Base-by-base conservation (phyloP, 2,329 filamentous ascomycete genomes). In the Botryotinia convoluta region DNA sequence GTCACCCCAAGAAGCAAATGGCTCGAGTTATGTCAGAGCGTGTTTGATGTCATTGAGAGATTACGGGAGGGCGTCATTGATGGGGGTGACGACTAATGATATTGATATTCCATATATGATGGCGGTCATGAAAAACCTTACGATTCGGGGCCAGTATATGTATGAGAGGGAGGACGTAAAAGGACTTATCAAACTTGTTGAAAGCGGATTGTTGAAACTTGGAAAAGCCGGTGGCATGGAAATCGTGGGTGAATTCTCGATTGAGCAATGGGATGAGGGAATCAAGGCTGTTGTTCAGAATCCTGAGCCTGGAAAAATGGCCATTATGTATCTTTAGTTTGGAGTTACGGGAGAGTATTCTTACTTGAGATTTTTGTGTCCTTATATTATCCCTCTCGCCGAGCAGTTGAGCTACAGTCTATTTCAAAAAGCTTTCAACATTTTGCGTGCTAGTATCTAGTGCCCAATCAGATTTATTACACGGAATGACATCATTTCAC, bases 81-180 rank as follows among this genome's bases (percentile, higher is more conserved):
- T 82, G 82, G 81, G 81, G 1, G 73, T 77, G 22, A 74, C 80
- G 37, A 7, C 73, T 68, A 59, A 80, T 73, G 76, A 79, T 79
- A 4, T 79, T 69, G 54, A 75, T 2, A 75, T 84, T 59, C 78
- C 81, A 22, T 79, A 80, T 57, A 39, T 42, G 9, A 63, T 76
- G 37, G 74, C 81, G 9, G 78, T 85, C 72, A 74, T 77, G 54
- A 76, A 81, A 48, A 81, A 83, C 75, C 74, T 86, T 7, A 76
- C 74, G 22, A 75, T 84, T 48, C 79, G 80, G 59, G 85, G 85
- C 0, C 83, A 84, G 74, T 82, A 81, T 76, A 86, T 86, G 85
- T 87, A 85, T 77, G 81, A 83, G 60, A 74, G 83, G 9, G 80
- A 82, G 10, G 82, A 86, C 69, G 78, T 84, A 7, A 32, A 76